A percentile compares a stretch with the other conserved stretches of the same genome.
phyloP scores from a whole-genome alignment of 2,329 filamentous ascomycete species.

The Calonectria pseudoturangicola region DNA sequence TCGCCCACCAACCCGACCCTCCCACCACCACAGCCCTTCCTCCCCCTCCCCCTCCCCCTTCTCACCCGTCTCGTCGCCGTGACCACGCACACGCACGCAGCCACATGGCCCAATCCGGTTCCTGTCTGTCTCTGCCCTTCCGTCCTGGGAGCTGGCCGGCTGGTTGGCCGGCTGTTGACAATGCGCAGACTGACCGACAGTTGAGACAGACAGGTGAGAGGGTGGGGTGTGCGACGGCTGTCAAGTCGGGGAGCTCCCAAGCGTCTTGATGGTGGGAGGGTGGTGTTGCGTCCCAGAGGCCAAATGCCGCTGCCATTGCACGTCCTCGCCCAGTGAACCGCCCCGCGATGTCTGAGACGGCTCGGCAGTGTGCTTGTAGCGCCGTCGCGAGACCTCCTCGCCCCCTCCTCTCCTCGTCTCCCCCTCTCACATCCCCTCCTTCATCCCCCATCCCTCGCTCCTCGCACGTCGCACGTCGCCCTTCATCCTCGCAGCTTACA shows the following conservation, averaged over 20 bases:
- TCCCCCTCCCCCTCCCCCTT: background rate
- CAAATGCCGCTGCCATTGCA: constrained; percentile 19
- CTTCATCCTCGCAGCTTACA: constrained; percentile 22
- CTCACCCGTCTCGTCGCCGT: constrained; percentile 25
- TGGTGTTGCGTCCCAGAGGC: constrained; percentile 32
- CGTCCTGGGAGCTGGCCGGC: constrained; percentile 42
- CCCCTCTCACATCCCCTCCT: constrained; percentile 20
- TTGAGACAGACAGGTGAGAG: constrained; percentile 29
- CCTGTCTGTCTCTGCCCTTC: constrained; percentile 35
- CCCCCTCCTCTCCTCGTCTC: constrained; percentile 9
- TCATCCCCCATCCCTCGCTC: constrained; percentile 10
- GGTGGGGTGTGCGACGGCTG: constrained; percentile 34
- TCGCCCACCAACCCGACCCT: constrained; percentile 45
- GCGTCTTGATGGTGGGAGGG: constrained; percentile 22
- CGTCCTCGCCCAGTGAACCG: constrained; percentile 36
- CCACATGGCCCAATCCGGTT: constrained; percentile 42
- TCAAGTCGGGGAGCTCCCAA: constrained; percentile 28
- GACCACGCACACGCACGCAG: constrained; percentile 39
- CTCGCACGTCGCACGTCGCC: background rate
- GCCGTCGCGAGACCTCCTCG: constrained; percentile 22
- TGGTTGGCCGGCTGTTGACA: constrained; percentile 44
- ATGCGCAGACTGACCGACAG: constrained; percentile 28
- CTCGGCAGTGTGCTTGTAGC: constrained; percentile 36
- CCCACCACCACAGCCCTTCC: constrained; percentile 12
- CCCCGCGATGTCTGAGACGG: constrained; percentile 40